A percentile compares a stretch with the other conserved stretches of the same genome.
These are phyloP conservation scores for Monoraphidium neglectum DNA, from an alignment of 139 green algal genomes.

Conservation along the genomic window DNA sequence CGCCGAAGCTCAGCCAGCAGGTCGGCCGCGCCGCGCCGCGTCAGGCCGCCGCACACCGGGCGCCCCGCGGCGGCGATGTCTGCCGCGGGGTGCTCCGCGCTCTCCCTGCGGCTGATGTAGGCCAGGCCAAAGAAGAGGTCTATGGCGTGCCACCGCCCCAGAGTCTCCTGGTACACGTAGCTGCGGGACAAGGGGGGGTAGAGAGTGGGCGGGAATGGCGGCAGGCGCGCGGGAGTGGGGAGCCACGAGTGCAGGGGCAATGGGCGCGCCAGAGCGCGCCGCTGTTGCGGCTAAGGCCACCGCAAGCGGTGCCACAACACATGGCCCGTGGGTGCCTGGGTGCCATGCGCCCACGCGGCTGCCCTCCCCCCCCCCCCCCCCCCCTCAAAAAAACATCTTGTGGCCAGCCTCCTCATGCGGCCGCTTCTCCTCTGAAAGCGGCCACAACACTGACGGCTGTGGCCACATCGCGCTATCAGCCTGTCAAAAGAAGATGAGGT, in stretches of 20 bases:
- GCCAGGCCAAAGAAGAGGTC: constrained; percentile 85
- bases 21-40: neutral
- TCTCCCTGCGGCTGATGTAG: constrained; percentile 69
- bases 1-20: constrained; percentile 57
- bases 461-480: too few species aligned
- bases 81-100: constrained; percentile 46
- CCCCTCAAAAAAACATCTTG: too few species aligned
- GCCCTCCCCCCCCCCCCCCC: too few species aligned
- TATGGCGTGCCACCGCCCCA: constrained; percentile 76
- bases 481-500: neutral
- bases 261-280: too few species aligned
- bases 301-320: neutral
- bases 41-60: constrained; percentile 3
- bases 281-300: neutral
- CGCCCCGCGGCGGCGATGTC: constrained; percentile 59
- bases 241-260: neutral
- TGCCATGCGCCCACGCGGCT: neutral
- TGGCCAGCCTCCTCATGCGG: too few species aligned
- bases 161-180: constrained; percentile 59
- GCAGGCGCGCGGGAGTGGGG: neutral
- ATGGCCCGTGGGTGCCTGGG: neutral
- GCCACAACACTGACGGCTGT: too few species aligned
- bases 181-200: neutral
- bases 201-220: neutral
- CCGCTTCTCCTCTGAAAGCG: too few species aligned